phyloP scores from a whole-genome alignment of 257 asterid genomes.

The Solanum boliviense region DNA sequence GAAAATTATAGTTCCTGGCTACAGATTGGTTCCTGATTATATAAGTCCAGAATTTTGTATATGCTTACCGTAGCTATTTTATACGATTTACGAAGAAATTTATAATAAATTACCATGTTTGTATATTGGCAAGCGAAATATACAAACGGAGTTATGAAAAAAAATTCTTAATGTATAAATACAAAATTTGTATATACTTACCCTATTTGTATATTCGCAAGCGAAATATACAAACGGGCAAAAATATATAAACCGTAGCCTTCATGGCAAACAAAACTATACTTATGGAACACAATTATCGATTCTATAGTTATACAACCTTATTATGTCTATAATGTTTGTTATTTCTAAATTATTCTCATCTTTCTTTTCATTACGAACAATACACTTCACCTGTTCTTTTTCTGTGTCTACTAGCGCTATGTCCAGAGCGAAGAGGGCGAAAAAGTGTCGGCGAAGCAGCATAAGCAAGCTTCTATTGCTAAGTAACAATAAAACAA shows the following conservation, averaged over 20 bases:
- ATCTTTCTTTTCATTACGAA: not conserved
- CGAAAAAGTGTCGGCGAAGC: rapidly evolving
- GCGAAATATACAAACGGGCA: too few species aligned
- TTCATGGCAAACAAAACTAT: too few species aligned
- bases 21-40: too few species aligned
- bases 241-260: not conserved
- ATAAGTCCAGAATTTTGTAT: too few species aligned
- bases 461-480: not conserved
- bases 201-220: not conserved
- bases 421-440: not conserved
- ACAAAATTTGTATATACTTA: too few species aligned
- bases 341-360: too few species aligned
- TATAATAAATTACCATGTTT: too few species aligned
- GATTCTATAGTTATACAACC: not conserved
- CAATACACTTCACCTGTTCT: not conserved
- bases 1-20: too few species aligned
- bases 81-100: too few species aligned
- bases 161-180: too few species aligned
- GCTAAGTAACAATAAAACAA: not conserved
- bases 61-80: too few species aligned
- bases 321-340: too few species aligned
- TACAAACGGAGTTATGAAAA: not conserved
- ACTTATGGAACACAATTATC: not conserved
- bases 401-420: not conserved
- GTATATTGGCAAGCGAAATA: not conserved